Base-by-base conservation (phyloP, 1,139 yeast species). In the Zygoascus sp. region DNA sequence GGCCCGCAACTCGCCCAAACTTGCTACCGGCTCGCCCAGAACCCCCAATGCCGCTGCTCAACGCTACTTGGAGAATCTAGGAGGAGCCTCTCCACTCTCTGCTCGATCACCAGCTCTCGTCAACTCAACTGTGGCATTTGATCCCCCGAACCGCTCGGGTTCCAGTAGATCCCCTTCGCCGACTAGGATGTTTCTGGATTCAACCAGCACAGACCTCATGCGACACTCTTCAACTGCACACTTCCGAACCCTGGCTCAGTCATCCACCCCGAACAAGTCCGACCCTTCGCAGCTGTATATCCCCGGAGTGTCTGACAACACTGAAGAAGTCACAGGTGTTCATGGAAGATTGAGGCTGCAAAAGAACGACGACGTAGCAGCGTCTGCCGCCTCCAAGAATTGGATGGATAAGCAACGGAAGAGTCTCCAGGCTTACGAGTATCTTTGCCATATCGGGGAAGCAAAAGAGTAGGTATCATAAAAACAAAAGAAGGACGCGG, bases 391-490 rank as follows among this genome's bases (percentile, higher is more conserved):
- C 7, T 56, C 64, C 8, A 56, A 58, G 32, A 62, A 64, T 45
- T 67, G 73, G 65, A 69, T 71, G 73, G 76, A 72, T 52, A 63
- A 60, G 44, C 73, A 72, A 53, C 63, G 76, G 7, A 64, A 70
- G 50, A 66, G 66, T 47, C 52, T 73, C 23, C 75, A 76, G 51
- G 81, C 81, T 0, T 87, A 88, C 58, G 96, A 89, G 60, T 92
- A 88, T 60, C 73, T 92, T 32, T 92, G 97, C 62, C 81, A 96
- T 56, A 81, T 92, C 27, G 80, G 81, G 35, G 96, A 95, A 58
- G 89, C 94, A 20, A 88, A 87, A 63, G 73, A 73, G 61, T 62
- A 52, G 42, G 61, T 55, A n/a, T n/a, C n/a, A n/a, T n/a, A n/a
- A n/a, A n/a, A n/a, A n/a, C n/a, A n/a, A n/a, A n/a, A n/a, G n/a